Conservation (phyloP, 192 early-diverging fungal species). For the Entomortierella chlamydospora region DNA sequence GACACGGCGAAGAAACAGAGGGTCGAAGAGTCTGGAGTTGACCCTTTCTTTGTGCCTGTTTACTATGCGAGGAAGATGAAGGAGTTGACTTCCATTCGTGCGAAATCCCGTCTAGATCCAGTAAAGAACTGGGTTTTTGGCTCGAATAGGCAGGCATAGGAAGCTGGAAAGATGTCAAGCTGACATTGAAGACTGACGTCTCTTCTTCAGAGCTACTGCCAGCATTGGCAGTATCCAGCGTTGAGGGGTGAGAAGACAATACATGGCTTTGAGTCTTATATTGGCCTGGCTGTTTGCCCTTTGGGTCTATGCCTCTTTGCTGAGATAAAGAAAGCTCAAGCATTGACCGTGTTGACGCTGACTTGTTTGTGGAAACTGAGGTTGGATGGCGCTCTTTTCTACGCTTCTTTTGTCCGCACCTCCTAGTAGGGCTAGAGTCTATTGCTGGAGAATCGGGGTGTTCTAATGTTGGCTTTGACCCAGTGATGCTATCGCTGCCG, state of each 20-base stretch:
- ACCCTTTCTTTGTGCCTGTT: slow-evolving; percentile 4
- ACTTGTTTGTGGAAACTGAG: background rate
- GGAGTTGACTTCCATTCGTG: background rate
- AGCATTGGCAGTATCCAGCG: background rate
- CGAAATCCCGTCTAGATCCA: background rate
- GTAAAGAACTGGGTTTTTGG: background rate
- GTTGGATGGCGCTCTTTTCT: slow-evolving; percentile 17
- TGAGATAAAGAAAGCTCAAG: slow-evolving; percentile 10
- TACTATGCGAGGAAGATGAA: slow-evolving; percentile 3
- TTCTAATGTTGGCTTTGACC: background rate
- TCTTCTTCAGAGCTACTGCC: background rate
- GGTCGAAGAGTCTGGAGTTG: background rate
- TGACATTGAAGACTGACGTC: background rate
- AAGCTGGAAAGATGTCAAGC: slow-evolving; percentile 3
- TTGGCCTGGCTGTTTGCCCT: slow-evolving; percentile 22
- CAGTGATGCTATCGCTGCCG: slow-evolving; percentile 8
- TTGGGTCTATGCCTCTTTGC: background rate
- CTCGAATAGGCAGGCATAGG: slow-evolving; percentile 4
- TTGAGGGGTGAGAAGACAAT: background rate
- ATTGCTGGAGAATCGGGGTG: background rate
- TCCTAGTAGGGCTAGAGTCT: background rate
- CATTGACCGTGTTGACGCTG: background rate
- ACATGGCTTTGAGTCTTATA: background rate
- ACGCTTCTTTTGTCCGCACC: slow-evolving; percentile 28
- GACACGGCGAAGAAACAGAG: slow-evolving; percentile 1